Evolutionary conservation across 2,329 filamentous ascomycete species (phyloP), one percentile per base, ranked within the genome.

Genomic region (Pseudogymnoascus verrucosus): DNA sequence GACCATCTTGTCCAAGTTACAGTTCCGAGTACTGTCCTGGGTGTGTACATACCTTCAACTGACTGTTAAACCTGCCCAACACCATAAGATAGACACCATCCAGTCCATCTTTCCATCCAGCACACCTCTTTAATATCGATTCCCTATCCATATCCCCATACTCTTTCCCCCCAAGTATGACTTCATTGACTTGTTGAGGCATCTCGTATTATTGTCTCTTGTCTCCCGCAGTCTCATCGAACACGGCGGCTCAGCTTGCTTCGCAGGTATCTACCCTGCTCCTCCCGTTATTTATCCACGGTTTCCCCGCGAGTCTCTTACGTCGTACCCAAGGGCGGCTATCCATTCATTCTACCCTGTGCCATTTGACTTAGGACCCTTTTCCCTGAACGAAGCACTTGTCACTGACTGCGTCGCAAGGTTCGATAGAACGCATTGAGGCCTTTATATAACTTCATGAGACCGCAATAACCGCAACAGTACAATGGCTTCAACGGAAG

Each of bases 351-450:
- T n/a, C 10, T 10, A 34, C 11, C 28, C 51, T 57, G 34, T 21
- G 28, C n/a, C 51, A 34, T 14, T n/a, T 57, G 51, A 36, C 51
- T 36, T 57, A n/a, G 14, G 28, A 57, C 28, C 51, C 51, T 7
- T 57, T 57, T 21, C 51, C 10, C 51, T 57, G 51, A 11, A 34
- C 5, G 51, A 57, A 57, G 51, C 8, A 34, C 28, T 34, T 36
- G 16, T 57, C 16, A 21, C 51, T 57, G 28, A 57, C 51, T 11
- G 10, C n/a, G 16, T 34, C 34, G 28, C 51, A 57, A 57, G 28
- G 51, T 34, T 57, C 51, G 51, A 57, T 57, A 36, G 51, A 36
- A 57, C 51, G 51, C 51, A 57, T 57, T 36, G 51, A 57, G 51
- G 16, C 14, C n/a, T 5, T 21, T 36, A 7, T 57, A 57, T 57